Evolutionary conservation across 148 eudicot species (phyloP).

Genomic region (Vaccinium macrocarpon): DNA sequence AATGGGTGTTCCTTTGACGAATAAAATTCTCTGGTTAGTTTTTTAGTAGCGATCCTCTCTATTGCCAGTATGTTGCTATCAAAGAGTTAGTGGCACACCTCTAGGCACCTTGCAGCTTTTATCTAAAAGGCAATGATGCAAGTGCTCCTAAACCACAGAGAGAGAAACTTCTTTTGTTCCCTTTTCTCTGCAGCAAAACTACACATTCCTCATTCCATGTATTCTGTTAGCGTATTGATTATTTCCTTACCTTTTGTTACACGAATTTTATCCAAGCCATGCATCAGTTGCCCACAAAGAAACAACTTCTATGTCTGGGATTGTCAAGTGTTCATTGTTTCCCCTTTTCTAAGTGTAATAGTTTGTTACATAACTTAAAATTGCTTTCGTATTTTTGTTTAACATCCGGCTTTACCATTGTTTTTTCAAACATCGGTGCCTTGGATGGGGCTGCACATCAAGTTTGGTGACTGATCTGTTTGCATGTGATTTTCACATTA

Average conservation of each 20-base stretch:
- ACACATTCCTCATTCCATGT: neutral
- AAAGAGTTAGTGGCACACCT: neutral
- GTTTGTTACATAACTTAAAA: neutral
- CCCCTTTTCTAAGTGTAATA: neutral
- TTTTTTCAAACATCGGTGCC: neutral
- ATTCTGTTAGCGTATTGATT: neutral
- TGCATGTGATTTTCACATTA: neutral
- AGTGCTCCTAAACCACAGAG: neutral
- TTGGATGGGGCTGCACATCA: neutral
- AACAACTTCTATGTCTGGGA: neutral
- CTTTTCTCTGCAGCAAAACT: neutral
- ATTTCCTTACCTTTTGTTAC: neutral
- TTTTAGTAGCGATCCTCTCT: neutral
- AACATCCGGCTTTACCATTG: neutral
- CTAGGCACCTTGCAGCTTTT: neutral
- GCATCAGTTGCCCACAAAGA: neutral
- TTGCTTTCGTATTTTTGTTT: neutral
- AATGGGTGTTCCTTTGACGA: neutral
- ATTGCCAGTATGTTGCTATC: neutral
- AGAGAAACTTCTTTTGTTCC: neutral
- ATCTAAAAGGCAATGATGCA: neutral
- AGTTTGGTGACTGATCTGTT: constrained; percentile 8
- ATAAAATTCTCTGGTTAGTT: neutral
- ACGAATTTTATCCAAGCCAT: neutral
- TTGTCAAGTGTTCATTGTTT: neutral